Percentiles rank a stretch among this genome's conserved stretches.
Conservation (phyloP, 2,329 filamentous ascomycete genomes). For the Talaromyces atroroseus region DNA sequence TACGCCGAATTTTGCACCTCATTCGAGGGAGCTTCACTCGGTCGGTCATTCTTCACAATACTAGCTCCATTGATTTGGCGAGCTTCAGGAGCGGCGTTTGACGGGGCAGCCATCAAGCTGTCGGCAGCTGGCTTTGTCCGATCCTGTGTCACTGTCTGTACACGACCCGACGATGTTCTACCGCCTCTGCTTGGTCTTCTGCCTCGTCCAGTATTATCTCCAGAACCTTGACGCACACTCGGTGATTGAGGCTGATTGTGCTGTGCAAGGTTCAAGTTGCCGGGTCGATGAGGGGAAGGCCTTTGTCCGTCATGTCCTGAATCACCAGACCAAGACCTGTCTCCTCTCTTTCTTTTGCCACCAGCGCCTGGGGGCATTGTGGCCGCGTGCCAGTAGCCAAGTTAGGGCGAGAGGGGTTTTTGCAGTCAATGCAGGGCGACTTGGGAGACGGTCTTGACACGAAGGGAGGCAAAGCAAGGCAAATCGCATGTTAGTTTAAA, state of each 20-base stretch:
- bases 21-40: constrained; percentile 13
- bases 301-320: constrained; percentile 35
- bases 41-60: constrained; percentile 17
- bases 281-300: constrained; percentile 44
- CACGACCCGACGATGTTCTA: constrained; percentile 31
- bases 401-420: constrained; percentile 17
- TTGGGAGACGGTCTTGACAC: constrained; percentile 22
- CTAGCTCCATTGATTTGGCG: constrained; percentile 25
- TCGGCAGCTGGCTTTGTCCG: constrained; percentile 25
- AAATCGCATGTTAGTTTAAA: background rate
- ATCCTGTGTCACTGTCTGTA: constrained; percentile 33
- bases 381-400: constrained; percentile 21
- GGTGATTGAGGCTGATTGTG: constrained; percentile 39
- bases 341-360: constrained; percentile 52
- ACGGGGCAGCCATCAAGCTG: constrained; percentile 29
- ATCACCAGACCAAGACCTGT: constrained; percentile 41
- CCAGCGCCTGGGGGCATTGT: constrained; percentile 47
- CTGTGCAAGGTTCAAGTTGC: constrained; percentile 49
- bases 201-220: constrained; percentile 34
- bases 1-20: constrained; percentile 43
- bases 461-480: constrained; percentile 3
- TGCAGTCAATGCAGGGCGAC: constrained; percentile 25
- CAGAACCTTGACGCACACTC: constrained; percentile 29
- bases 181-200: constrained; percentile 35
- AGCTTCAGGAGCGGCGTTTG: constrained; percentile 25